These are phyloP conservation scores for Teunomyces aglyptinius DNA, from an alignment of 805 yeast species.

Conservation along the genomic window DNA sequence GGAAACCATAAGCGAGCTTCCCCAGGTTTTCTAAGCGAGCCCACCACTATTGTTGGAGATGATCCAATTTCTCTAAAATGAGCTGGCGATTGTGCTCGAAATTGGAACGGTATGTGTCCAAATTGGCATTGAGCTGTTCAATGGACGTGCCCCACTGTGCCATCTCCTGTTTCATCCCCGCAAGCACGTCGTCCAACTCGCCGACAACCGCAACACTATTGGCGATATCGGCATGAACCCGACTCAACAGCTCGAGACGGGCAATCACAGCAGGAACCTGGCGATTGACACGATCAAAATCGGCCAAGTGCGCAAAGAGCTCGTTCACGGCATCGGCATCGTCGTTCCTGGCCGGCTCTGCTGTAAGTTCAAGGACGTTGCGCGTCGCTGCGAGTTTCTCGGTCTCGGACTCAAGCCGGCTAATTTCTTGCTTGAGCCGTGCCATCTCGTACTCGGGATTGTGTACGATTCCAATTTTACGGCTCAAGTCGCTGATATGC, in stretches of 20 bases:
- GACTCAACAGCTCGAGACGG: conserved; percentile 31
- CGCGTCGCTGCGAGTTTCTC: conserved; percentile 22
- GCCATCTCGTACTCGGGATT: conserved; percentile 33
- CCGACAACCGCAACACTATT: conserved; percentile 22
- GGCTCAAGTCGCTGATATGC: conserved; percentile 28
- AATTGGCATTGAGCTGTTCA: conserved; percentile 17
- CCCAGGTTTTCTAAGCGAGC: conserved; percentile 2
- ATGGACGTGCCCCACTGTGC: conserved; percentile 30
- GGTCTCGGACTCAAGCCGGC: conserved; percentile 21
- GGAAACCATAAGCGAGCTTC: conserved; percentile 2
- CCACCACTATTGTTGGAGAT: background rate
- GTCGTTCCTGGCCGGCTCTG: background rate
- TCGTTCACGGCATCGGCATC: conserved; percentile 20
- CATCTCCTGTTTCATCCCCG: conserved; percentile 25
- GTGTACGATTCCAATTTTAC: conserved; percentile 33
- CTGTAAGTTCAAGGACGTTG: conserved; percentile 9
- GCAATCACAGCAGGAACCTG: conserved; percentile 24
- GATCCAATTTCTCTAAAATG: conserved; percentile 13
- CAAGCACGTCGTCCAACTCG: conserved; percentile 27
- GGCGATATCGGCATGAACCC: conserved; percentile 32
- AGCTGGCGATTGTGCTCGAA: conserved; percentile 23
- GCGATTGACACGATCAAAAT: conserved; percentile 20
- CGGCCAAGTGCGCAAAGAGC: conserved; percentile 23
- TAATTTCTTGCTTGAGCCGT: conserved; percentile 23
- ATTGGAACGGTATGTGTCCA: conserved; percentile 20